These are phyloP conservation scores for Plantago rigida DNA, from an alignment of 305 asterid species.

Conservation along the genomic window DNA sequence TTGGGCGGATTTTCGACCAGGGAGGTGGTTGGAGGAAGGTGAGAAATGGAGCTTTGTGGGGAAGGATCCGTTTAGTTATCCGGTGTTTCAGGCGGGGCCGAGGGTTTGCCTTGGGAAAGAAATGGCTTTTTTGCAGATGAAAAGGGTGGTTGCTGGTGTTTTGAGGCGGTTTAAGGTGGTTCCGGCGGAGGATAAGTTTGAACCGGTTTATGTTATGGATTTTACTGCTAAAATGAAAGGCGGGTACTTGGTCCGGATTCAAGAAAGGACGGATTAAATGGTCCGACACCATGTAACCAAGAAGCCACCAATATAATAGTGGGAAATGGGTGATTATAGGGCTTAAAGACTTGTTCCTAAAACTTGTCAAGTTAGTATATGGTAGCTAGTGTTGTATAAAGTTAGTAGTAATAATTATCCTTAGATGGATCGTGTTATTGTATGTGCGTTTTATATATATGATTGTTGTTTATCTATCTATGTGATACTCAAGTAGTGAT, in stretches of 20 bases:
- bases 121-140: conserved; percentile 71
- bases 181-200: conserved; percentile 33
- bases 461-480: no score
- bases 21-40: conserved; percentile 46
- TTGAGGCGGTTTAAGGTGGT: conserved; percentile 46
- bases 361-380: no score
- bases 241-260: conserved; percentile 44
- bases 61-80: conserved; percentile 43
- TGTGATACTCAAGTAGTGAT: no score
- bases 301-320: no score
- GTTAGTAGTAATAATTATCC: no score
- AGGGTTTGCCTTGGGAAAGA: conserved; percentile 63
- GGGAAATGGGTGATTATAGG: no score
- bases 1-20: conserved; percentile 49
- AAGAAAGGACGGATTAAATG: conserved; percentile 25
- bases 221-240: conserved; percentile 58
- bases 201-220: conserved; percentile 37
- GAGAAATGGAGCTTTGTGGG: conserved; percentile 5
- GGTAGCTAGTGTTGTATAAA: no score
- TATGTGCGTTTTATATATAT: no score
- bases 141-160: conserved; percentile 49
- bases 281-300: no score
- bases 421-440: no score
- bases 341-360: no score
- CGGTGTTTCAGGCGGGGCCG: conserved; percentile 70